Base-by-base conservation (phyloP, 2,329 filamentous ascomycete species). In the Didymella exigua region DNA sequence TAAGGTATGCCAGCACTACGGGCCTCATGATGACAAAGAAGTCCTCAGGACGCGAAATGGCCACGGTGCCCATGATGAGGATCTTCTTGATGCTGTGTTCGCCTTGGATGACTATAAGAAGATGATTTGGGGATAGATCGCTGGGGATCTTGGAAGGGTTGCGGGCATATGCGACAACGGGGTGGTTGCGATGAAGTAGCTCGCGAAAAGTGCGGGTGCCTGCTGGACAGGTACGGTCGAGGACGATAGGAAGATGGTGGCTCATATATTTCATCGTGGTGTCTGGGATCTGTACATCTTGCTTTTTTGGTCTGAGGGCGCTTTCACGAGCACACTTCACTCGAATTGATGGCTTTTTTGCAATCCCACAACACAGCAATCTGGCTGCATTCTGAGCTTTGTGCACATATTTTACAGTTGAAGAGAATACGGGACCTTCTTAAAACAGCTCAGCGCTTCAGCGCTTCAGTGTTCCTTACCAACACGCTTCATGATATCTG, bases 401-500 rank as follows among this genome's bases (percentile, higher is more conserved):
- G 5, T 9, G 9, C 9, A 26, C 5, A n/a, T 5, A 26, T 26
- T 26, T 11, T 29, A 29, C 27, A 8, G 27, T 29, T 10, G 3
- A 11, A 29, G 27, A 29, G 27, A 7, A 29, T 9, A 9, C 9
- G 24, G 24, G 24, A 5, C 5, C 5, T 26, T 26, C 21, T 29
- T 29, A 8, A 11, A 23, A 14, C 11, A 2, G 7, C 24, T 19
- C 11, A n/a, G 5, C 2, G 16, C 19, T 13, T 34, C 18, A 33
- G 30, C n/a, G n/a, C n/a, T n/a, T n/a, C n/a, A n/a, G n/a, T n/a
- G n/a, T n/a, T n/a, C n/a, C n/a, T 21, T 29, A 3, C 33, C 19
- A 29, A 16, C 26, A 27, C 33, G 34, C 40, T 45, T 49, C 40
- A 54, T 54, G 2, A 54, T 40, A 26, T 49, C 63, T 5, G 63